phyloP scores from a whole-genome alignment of 1,284 basidiomycete species.

The Apiotrichum montevideense region DNA sequence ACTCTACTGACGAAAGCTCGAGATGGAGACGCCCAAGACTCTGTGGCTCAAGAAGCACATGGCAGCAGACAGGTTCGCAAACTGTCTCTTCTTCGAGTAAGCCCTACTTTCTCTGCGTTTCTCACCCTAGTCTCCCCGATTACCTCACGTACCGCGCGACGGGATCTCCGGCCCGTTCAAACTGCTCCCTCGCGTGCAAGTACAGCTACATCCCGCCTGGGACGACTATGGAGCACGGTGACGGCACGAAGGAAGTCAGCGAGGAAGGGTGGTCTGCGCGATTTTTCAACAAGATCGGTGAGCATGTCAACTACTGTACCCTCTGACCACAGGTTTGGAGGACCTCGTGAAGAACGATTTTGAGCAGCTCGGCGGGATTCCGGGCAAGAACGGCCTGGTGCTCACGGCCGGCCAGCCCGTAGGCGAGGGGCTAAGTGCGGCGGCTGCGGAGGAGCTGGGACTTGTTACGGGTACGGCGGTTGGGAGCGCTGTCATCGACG shows the following conservation, averaged over 20 bases:
- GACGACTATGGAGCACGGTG: conserved; percentile 39
- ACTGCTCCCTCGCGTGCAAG: conserved; percentile 94
- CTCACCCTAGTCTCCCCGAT: conserved; percentile 62
- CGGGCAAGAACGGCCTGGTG: conserved; percentile 56
- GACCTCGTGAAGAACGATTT: conserved; percentile 57
- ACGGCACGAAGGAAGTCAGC: conserved; percentile 41
- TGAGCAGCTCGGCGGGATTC: conserved; percentile 68
- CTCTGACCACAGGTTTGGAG: conserved; percentile 23
- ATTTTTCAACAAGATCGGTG: conserved; percentile 77
- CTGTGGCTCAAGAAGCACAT: conserved; percentile 93
- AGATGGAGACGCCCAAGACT: conserved; percentile 96
- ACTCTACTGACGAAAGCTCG: conserved; percentile 55
- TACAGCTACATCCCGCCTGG: conserved; percentile 85
- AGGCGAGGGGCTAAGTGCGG: conserved; percentile 70
- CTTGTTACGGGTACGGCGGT: conserved; percentile 83
- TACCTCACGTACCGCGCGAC: conserved; percentile 93
- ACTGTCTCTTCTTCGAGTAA: conserved; percentile 85
- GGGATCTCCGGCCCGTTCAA: conserved; percentile 67
- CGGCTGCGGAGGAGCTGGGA: conserved; percentile 78
- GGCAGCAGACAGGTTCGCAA: conserved; percentile 64
- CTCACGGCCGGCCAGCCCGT: conserved; percentile 90
- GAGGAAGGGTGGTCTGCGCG: conserved; percentile 73
- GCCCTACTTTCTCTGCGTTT: conserved; percentile 3
- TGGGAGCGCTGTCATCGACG: conserved; percentile 91
- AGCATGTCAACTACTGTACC: too few species aligned